Conservation (phyloP, 306 rosid genomes). For the Astragalus membranaceus region DNA sequence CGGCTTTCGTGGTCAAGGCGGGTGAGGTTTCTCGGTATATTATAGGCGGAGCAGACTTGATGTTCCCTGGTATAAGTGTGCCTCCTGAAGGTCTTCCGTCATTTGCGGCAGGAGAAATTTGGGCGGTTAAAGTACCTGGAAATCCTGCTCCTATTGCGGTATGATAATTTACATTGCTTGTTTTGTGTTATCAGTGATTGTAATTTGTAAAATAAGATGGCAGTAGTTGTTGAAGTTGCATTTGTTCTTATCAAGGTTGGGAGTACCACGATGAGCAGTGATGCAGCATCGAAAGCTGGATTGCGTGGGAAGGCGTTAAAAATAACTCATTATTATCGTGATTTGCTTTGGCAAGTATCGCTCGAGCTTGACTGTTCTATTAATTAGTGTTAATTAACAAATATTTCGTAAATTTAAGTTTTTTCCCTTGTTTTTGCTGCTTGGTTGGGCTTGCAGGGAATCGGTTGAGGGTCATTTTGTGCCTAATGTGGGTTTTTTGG, state of each 20-base stretch:
- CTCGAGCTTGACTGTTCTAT: slow-evolving; percentile 8
- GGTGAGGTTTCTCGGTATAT: slow-evolving; percentile 83
- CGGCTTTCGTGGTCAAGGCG: slow-evolving; percentile 73
- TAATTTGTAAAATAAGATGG: not conserved
- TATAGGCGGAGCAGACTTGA: slow-evolving; percentile 93
- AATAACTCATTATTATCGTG: slow-evolving; percentile 78
- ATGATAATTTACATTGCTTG: not conserved
- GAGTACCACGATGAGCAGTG: slow-evolving; percentile 78
- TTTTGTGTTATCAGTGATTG: not conserved
- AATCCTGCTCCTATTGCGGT: slow-evolving; percentile 95
- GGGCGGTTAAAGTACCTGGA: slow-evolving; percentile 95
- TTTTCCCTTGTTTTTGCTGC: not conserved
- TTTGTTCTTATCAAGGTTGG: slow-evolving; percentile 61
- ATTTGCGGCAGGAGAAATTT: slow-evolving; percentile 58
- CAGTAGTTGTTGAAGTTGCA: not conserved
- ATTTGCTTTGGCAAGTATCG: slow-evolving; percentile 74
- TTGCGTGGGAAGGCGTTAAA: slow-evolving; percentile 87
- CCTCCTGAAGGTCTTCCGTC: slow-evolving; percentile 82
- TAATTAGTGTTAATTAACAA: not conserved
- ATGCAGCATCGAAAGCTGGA: slow-evolving; percentile 74
- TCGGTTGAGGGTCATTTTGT: slow-evolving; percentile 62
- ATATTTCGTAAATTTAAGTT: not conserved
- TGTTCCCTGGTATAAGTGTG: slow-evolving; percentile 89
- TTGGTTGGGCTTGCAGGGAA: slow-evolving; percentile 52
- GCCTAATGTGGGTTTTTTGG: slow-evolving; percentile 85